Conservation (phyloP, 78 protist species). For the Polysphondylium violaceum region DNA sequence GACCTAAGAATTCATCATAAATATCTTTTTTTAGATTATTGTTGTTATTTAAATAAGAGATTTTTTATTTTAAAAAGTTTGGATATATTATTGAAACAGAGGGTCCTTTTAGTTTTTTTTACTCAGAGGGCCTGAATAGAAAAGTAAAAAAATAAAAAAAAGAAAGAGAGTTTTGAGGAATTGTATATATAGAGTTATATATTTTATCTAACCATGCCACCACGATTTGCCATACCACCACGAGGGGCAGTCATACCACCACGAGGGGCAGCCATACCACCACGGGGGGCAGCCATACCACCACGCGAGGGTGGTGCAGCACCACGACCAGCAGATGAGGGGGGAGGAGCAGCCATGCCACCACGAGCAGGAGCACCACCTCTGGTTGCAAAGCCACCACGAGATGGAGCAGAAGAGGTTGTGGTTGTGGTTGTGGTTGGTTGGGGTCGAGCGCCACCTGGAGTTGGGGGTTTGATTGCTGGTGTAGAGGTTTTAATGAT, state of each 20-base stretch:
- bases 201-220: conserved; percentile 25
- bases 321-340: conserved; percentile 50
- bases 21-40: too few relatives aligned
- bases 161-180: too few relatives aligned
- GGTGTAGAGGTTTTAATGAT: conserved; percentile 13
- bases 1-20: too few relatives aligned
- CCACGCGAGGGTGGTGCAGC: conserved; percentile 41
- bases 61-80: too few relatives aligned
- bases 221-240: conserved; percentile 55
- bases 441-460: conserved; percentile 19
- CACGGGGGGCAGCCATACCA: conserved; percentile 43
- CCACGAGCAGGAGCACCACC: conserved; percentile 47
- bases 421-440: conserved; percentile 5
- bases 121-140: too few relatives aligned
- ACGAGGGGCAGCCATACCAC: conserved; percentile 10
- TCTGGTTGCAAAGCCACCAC: conserved; percentile 8
- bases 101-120: too few relatives aligned
- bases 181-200: too few relatives aligned
- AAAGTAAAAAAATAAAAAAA: too few relatives aligned
- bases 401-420: conserved; percentile 3
- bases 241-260: conserved; percentile 30
- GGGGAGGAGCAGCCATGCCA: neutral
- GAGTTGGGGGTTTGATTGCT: neutral
- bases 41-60: too few relatives aligned
- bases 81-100: too few relatives aligned